A percentile compares a stretch with the other conserved stretches of the same genome.
These are phyloP conservation scores for Mesembryanthemum crystallinum DNA, from an alignment of 148 eudicot species.

Conservation along the genomic window DNA sequence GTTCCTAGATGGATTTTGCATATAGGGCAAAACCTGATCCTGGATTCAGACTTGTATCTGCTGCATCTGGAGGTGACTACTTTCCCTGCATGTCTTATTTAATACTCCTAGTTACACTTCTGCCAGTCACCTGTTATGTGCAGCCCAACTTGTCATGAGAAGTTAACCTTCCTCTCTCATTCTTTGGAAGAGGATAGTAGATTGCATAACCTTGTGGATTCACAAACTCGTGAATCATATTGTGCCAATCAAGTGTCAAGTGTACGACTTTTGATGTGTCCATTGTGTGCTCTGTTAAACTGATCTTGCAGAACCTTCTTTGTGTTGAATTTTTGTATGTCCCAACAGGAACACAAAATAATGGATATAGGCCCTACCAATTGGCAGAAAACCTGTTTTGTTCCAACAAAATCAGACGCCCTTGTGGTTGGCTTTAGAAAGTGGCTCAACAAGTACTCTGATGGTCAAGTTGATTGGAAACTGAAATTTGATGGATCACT, in stretches of 20 bases:
- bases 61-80: conserved; percentile 67
- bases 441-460: conserved; percentile 71
- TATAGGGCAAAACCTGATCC: conserved; percentile 59
- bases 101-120: neutral
- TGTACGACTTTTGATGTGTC: neutral
- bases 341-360: conserved; percentile 58
- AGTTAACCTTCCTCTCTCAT: too few species aligned
- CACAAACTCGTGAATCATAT: neutral
- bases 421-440: conserved; percentile 62
- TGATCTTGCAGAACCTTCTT: neutral
- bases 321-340: neutral
- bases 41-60: conserved; percentile 82
- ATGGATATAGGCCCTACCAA: conserved; percentile 58
- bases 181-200: neutral
- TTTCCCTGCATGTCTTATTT: neutral
- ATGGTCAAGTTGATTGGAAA: conserved; percentile 66
- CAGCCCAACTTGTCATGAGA: neutral
- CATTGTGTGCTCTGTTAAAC: neutral
- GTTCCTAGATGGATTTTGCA: conserved; percentile 87
- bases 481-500: conserved; percentile 49
- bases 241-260: too few species aligned
- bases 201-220: neutral
- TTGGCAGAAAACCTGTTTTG: conserved; percentile 78
- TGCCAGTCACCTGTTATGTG: neutral
- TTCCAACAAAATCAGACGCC: conserved; percentile 82